A percentile compares a stretch with the other conserved stretches of the same genome.
phyloP scores from a whole-genome alignment of 768 basidiomycete genomes.

The Boletus insuetus region DNA sequence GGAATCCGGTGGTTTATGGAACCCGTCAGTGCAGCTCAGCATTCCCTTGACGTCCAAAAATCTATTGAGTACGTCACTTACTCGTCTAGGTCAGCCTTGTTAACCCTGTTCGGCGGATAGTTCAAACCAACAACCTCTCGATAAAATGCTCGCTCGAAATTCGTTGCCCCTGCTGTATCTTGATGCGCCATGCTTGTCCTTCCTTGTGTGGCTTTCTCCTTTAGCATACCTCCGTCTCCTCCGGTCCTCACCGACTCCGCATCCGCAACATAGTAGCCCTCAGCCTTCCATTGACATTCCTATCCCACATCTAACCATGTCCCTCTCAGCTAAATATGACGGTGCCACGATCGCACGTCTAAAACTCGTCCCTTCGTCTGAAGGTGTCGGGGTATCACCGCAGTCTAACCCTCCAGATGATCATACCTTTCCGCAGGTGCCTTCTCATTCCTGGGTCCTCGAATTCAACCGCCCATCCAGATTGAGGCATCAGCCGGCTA shows the following conservation, averaged over 20 bases:
- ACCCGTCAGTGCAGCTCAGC: conserved; percentile 19
- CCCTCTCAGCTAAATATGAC: conserved; percentile 38
- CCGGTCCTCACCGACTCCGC: conserved; percentile 29
- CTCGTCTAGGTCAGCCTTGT: not conserved
- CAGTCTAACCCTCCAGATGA: conserved; percentile 23
- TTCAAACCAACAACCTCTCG: conserved; percentile 50
- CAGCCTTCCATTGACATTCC: conserved; percentile 46
- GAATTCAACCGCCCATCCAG: conserved; percentile 55
- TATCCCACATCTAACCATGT: conserved; percentile 43
- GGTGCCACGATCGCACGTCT: conserved; percentile 61
- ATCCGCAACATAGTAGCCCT: conserved; percentile 14
- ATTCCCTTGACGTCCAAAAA: conserved; percentile 18
- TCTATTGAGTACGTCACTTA: conserved; percentile 13
- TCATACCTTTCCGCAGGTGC: conserved; percentile 20
- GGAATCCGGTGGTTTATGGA: conserved; percentile 78
- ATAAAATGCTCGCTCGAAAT: conserved; percentile 57
- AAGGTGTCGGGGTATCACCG: conserved; percentile 11
- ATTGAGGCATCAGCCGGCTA: conserved; percentile 39
- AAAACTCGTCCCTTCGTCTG: conserved; percentile 34
- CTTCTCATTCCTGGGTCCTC: conserved; percentile 55
- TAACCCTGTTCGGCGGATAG: conserved; percentile 25
- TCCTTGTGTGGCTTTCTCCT: conserved; percentile 70
- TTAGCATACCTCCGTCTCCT: conserved; percentile 63
- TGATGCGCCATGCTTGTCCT: conserved; percentile 62
- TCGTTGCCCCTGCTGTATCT: conserved; percentile 74